phyloP scores from a whole-genome alignment of 805 yeast genomes.

The Groenewaldozyma salmanticensis region DNA sequence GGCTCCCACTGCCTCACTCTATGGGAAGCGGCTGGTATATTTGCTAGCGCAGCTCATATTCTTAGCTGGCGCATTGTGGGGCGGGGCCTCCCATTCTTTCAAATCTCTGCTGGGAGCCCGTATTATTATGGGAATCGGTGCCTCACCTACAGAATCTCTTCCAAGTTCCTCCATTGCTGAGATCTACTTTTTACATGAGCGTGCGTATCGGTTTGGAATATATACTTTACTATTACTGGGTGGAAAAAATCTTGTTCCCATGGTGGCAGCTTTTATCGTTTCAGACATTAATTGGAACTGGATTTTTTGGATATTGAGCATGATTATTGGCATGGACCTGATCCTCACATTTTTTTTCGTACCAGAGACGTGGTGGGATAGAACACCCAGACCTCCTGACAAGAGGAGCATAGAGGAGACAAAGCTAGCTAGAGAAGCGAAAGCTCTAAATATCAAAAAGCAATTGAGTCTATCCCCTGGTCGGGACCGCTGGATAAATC shows the following conservation, averaged over 20 bases:
- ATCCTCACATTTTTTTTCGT: constrained; percentile 42
- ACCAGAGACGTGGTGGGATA: constrained; percentile 58
- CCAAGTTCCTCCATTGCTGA: constrained; percentile 55
- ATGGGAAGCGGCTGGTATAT: constrained; percentile 46
- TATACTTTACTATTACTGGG: constrained; percentile 51
- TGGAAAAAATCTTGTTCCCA: constrained; percentile 51
- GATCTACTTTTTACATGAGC: constrained; percentile 49
- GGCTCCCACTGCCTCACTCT: constrained; percentile 46
- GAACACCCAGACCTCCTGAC: constrained; percentile 41
- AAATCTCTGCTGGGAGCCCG: constrained; percentile 49
- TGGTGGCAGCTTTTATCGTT: constrained; percentile 45
- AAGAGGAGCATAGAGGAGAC: constrained; percentile 41
- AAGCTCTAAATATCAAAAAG: constrained; percentile 16
- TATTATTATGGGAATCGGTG: constrained; percentile 49
- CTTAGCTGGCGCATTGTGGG: constrained; percentile 46
- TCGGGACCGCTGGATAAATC: background rate
- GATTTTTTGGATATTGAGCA: constrained; percentile 51
- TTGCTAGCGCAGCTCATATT: constrained; percentile 39
- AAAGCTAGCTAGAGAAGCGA: constrained; percentile 34
- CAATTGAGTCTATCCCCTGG: background rate
- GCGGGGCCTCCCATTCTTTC: constrained; percentile 39
- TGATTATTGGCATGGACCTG: constrained; percentile 39
- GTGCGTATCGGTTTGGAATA: constrained; percentile 50
- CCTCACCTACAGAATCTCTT: constrained; percentile 50
- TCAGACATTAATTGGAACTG: constrained; percentile 43